Evolutionary conservation across 2,329 filamentous ascomycete genomes (phyloP).

Genomic region (Dendrostoma leiphaemia): DNA sequence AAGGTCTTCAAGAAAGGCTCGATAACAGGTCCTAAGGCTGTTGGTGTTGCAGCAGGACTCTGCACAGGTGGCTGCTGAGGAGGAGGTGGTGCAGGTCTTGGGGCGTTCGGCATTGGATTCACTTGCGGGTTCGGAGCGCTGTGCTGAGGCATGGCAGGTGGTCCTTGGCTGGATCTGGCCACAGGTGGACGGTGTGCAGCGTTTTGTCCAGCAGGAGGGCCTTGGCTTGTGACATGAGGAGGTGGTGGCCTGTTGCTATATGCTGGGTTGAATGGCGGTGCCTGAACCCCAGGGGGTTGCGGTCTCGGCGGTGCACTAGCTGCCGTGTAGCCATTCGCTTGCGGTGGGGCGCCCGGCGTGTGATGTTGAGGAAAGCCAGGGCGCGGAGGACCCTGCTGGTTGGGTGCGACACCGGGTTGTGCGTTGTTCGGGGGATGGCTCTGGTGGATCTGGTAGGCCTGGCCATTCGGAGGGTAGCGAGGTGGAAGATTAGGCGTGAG

Average conservation of each 20-base stretch:
- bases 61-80: slow-evolving; percentile 3
- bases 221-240: not conserved
- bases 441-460: slow-evolving; percentile 11
- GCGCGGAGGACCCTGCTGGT: slow-evolving; percentile 4
- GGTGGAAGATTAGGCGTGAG: slow-evolving; percentile 9
- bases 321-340: slow-evolving; percentile 4
- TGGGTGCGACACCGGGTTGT: not conserved
- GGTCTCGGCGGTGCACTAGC: not conserved
- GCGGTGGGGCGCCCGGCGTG: not conserved
- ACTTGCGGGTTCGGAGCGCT: not conserved
- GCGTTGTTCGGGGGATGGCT: not conserved
- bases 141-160: not conserved
- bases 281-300: slow-evolving; percentile 19
- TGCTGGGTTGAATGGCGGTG: slow-evolving; percentile 29
- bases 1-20: slow-evolving; percentile 41
- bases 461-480: slow-evolving; percentile 13
- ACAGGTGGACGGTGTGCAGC: slow-evolving; percentile 2
- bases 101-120: slow-evolving; percentile 1
- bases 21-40: slow-evolving; percentile 33
- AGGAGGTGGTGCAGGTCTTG: not conserved
- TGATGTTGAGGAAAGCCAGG: slow-evolving; percentile 9
- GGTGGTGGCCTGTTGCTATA: slow-evolving; percentile 26
- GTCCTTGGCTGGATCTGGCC: slow-evolving; percentile 1
- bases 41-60: slow-evolving; percentile 5
- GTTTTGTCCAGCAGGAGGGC: not conserved